phyloP scores from a whole-genome alignment of 441 rosid species.

The Jatropha multifida region DNA sequence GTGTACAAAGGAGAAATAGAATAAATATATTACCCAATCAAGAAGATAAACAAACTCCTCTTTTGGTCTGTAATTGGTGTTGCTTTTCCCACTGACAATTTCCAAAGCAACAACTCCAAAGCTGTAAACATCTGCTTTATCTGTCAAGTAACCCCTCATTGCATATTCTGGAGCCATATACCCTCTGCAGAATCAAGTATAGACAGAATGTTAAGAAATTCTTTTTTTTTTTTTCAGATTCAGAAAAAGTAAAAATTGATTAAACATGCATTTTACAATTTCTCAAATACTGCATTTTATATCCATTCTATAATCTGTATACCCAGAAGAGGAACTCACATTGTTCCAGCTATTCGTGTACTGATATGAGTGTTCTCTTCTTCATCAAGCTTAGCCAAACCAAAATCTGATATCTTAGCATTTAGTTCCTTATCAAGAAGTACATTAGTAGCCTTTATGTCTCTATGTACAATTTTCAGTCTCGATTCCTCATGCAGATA shows the following conservation, averaged over 20 bases:
- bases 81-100: constrained; percentile 73
- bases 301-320: not conserved
- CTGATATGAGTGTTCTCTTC: constrained; percentile 84
- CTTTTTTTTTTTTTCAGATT: too few relatives aligned
- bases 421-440: constrained; percentile 67
- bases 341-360: constrained; percentile 79
- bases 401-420: constrained; percentile 81
- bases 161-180: constrained; percentile 94
- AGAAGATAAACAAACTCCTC: constrained; percentile 71
- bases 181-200: constrained; percentile 40
- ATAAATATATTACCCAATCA: constrained; percentile 60
- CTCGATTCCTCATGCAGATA: constrained; percentile 89
- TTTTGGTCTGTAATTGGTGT: constrained; percentile 68
- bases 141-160: constrained; percentile 90
- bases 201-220: not conserved
- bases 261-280: too few relatives aligned
- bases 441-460: constrained; percentile 82
- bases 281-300: too few relatives aligned
- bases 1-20: not conserved
- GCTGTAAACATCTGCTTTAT: constrained; percentile 89
- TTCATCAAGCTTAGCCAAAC: constrained; percentile 84
- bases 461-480: constrained; percentile 79
- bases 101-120: constrained; percentile 75
- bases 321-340: constrained; percentile 39
- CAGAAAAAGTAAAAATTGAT: too few relatives aligned